Conservation (phyloP, 1,284 basidiomycete genomes). For the Tylopilus sp. region DNA sequence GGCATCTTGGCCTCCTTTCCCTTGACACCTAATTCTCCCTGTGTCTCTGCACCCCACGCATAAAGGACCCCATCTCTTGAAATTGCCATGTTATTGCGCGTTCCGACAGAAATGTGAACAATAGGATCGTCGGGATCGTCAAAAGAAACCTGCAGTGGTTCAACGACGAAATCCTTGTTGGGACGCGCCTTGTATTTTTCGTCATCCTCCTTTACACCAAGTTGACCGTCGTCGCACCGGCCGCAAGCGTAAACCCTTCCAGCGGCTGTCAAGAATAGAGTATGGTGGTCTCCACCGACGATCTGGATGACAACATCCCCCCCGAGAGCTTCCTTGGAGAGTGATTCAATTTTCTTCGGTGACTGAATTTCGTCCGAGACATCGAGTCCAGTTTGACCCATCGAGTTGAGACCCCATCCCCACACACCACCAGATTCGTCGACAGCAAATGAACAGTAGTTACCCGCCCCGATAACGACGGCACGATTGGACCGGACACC, state of each 20-base stretch:
- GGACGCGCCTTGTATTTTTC: constrained; percentile 51
- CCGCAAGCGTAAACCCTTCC: constrained; percentile 86
- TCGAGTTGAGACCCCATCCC: constrained; percentile 90
- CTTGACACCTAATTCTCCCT: constrained; percentile 66
- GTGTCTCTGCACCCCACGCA: constrained; percentile 83
- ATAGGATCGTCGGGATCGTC: constrained; percentile 66
- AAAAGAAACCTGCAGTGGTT: constrained; percentile 68
- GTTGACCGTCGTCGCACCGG: constrained; percentile 74
- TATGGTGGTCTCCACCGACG: constrained; percentile 81
- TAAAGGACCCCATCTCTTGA: constrained; percentile 78
- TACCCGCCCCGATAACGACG: constrained; percentile 75
- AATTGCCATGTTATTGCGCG: constrained; percentile 82
- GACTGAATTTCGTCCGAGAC: constrained; percentile 53
- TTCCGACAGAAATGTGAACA: constrained; percentile 73
- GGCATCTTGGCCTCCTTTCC: constrained; percentile 60
- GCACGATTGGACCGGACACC: constrained; percentile 70
- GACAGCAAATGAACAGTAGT: constrained; percentile 87
- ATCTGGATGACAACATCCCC: constrained; percentile 73
- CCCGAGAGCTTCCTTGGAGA: constrained; percentile 66
- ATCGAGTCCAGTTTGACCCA: constrained; percentile 66
- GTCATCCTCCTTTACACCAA: constrained; percentile 70
- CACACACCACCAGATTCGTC: constrained; percentile 80
- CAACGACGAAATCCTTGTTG: constrained; percentile 56
- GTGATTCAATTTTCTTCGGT: constrained; percentile 66
- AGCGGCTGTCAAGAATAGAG: constrained; percentile 80